Conservation (phyloP, 2,329 filamentous ascomycete species). For the Xylariaceae sp. region DNA sequence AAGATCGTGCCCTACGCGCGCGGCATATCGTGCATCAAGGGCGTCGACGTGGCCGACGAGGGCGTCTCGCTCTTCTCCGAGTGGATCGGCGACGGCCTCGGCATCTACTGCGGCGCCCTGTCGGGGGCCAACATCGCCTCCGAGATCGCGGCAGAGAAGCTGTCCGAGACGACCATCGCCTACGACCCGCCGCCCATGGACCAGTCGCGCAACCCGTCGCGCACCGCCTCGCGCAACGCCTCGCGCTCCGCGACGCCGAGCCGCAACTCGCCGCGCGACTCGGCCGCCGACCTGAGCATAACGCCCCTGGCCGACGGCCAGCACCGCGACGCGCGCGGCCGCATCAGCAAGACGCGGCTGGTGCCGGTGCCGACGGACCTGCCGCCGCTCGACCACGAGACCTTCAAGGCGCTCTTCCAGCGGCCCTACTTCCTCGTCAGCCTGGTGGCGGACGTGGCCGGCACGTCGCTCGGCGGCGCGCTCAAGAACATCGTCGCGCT, state of each 20-base stretch:
- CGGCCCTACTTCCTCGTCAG: conserved; percentile 96
- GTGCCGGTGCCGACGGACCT: conserved; percentile 73
- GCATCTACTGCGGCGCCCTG: conserved; percentile 93
- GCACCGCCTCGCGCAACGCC: conserved; percentile 54
- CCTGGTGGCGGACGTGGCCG: conserved; percentile 90
- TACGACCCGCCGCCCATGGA: conserved; percentile 91
- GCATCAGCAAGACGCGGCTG: conserved; percentile 60
- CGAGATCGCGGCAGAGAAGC: conserved; percentile 93
- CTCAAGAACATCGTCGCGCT: conserved; percentile 96
- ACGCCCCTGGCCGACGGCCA: conserved; percentile 46
- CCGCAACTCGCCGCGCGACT: conserved; percentile 39
- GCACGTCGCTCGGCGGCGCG: conserved; percentile 87
- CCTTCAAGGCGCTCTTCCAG: conserved; percentile 83
- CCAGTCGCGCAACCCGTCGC: conserved; percentile 66
- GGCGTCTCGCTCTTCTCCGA: conserved; percentile 89
- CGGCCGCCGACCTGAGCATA: conserved; percentile 43
- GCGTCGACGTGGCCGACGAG: conserved; percentile 82
- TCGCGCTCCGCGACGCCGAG: conserved; percentile 40
- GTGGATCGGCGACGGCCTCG: conserved; percentile 81
- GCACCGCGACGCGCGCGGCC: conserved; percentile 63
- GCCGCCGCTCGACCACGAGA: conserved; percentile 75
- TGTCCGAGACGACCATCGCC: conserved; percentile 92
- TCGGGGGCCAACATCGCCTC: conserved; percentile 94
- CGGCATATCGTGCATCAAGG: conserved; percentile 96
- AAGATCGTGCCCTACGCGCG: conserved; percentile 87